A percentile compares a stretch with the other conserved stretches of the same genome.
Conservation (phyloP, 2,329 filamentous ascomycete genomes). For the Trichoderma afroharzianum region DNA sequence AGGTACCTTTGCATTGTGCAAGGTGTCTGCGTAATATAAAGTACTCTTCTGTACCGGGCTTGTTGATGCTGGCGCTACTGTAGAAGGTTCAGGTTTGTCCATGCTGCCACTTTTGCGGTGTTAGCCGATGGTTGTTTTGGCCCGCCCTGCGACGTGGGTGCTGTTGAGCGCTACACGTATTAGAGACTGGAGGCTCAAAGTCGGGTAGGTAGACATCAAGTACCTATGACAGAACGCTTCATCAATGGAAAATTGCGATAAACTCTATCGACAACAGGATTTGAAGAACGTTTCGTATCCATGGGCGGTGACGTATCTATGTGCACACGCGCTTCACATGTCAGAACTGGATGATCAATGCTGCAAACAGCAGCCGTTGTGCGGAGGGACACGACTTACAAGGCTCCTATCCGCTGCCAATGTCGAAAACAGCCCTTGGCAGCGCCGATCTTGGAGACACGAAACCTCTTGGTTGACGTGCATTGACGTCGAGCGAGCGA, state of each 20-base stretch:
- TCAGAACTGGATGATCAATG: background rate
- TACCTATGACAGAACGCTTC: background rate
- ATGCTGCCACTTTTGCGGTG: background rate
- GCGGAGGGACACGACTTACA: background rate
- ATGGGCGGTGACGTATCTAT: background rate
- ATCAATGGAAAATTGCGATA: background rate
- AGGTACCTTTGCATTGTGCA: background rate
- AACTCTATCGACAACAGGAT: background rate
- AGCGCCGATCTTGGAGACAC: slow-evolving; percentile 5
- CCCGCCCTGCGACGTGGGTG: background rate
- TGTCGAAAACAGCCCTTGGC: background rate
- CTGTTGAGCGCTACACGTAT: background rate
- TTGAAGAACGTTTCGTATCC: background rate
- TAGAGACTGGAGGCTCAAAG: background rate
- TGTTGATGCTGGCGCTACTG: background rate
- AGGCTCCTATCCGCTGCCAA: slow-evolving; percentile 1
- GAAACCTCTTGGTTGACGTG: slow-evolving; percentile 6
- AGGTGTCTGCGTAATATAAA: background rate
- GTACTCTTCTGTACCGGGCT: background rate
- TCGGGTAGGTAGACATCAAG: too few species aligned
- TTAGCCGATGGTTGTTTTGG: background rate
- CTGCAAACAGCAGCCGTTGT: background rate
- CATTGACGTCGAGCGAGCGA: background rate
- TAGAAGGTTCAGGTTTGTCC: background rate
- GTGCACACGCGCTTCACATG: background rate